Evolutionary conservation across 2,329 filamentous ascomycete species (phyloP), one percentile per base, ranked within the genome.

Genomic region (Lecanicillium sp.): DNA sequence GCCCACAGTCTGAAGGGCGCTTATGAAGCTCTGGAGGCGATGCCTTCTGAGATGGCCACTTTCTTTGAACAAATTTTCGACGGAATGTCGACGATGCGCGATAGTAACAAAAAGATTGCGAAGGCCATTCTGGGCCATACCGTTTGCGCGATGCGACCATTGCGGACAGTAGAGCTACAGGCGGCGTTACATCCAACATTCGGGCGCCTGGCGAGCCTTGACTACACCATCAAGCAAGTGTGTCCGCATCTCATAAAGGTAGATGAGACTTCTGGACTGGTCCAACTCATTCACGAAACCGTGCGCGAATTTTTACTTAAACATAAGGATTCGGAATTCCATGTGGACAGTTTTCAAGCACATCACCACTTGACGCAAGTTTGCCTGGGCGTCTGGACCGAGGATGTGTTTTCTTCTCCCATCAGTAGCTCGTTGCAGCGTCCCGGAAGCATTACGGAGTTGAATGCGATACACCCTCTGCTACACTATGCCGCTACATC

Each of bases 161-260:
- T 44, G 20, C 15, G 8, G 30, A 24, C 20, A 2, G 5, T 6
- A 15, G 41, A 35, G 30, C 41, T 44, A 5, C 29, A 24, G 15
- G 27, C 30, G 2, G 30, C 30, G 12, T 12, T 44, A 12, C 14
- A 15, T 2, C 29, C 27, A 1, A 19, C 23, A 9, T 44, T 33
- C 14, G 41, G 41, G 3, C 29, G 15, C 14, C 19, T 44, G 9
- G 41, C 41, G 2, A 44, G 41, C 20, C n/a, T 44, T 3, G 29
- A 44, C 2, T 39, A 46, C 35, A 24, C 43, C 1, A 32, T 46
- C 17, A 38, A 17, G 14, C 23, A 38, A 23, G 43, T 46, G 3
- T 39, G 43, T 17, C 33, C 43, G 8, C 43, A 39, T 23, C 43
- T 46, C 14, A 39, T 46, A n/a, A 29, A 17, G 10, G n/a, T 46